Percentiles rank a stretch among this genome's conserved stretches.
These are phyloP conservation scores for Trypanosoma conorhini DNA, from an alignment of 208 protist species.

Conservation along the genomic window DNA sequence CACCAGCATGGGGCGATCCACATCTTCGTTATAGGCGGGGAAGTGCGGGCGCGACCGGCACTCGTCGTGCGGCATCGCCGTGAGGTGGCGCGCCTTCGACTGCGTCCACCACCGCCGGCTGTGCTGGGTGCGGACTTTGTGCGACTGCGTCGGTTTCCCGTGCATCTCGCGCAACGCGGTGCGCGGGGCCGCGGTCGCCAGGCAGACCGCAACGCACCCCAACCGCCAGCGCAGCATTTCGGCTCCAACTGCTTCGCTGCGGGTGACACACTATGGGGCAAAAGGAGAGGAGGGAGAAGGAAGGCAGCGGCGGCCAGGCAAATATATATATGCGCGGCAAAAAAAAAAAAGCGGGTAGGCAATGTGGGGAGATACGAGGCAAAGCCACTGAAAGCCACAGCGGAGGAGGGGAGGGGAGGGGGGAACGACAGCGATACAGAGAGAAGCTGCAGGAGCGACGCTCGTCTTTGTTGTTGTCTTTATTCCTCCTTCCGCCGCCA, in stretches of 20 bases:
- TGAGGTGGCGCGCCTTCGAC: conserved; percentile 87
- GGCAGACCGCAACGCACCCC: neutral
- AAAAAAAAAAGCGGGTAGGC: neutral
- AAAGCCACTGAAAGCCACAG: neutral
- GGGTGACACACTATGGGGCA: neutral
- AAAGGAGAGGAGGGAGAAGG: neutral
- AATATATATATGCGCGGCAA: neutral
- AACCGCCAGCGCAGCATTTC: conserved; percentile 15
- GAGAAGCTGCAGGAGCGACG: neutral
- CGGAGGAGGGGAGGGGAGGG: neutral
- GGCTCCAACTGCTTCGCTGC: neutral
- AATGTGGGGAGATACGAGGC: neutral
- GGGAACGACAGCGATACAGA: neutral
- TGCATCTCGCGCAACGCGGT: conserved; percentile 48
- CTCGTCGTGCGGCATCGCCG: conserved; percentile 82
- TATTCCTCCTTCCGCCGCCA: neutral
- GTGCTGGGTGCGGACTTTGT: conserved; percentile 91
- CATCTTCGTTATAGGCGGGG: conserved; percentile 85
- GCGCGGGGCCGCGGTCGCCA: neutral
- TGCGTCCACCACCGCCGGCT: conserved; percentile 88
- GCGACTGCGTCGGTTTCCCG: conserved; percentile 82
- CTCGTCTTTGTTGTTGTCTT: neutral
- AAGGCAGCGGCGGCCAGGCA: neutral
- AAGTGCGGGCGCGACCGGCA: conserved; percentile 76
- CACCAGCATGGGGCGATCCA: conserved; percentile 81